Conservation (phyloP, 306 rosid genomes). For the Rubus parviflorus region DNA sequence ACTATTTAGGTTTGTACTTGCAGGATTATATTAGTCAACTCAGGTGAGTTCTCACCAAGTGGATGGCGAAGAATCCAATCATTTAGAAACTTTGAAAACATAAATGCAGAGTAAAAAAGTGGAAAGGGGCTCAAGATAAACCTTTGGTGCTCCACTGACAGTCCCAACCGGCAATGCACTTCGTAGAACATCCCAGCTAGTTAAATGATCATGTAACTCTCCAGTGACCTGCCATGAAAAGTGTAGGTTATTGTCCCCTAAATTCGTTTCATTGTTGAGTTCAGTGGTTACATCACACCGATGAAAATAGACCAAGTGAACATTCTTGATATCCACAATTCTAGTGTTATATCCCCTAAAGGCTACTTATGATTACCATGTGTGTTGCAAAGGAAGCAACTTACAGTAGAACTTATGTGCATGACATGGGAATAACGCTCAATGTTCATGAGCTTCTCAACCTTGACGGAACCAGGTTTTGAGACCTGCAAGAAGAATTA, state of each 20-base stretch:
- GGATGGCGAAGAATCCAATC: background rate
- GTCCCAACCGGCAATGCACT: constrained; percentile 96
- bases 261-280: constrained; percentile 6
- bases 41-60: background rate
- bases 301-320: background rate
- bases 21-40: background rate
- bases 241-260: constrained; percentile 12
- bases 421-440: constrained; percentile 98
- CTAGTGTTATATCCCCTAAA: background rate
- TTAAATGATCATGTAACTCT: constrained; percentile 67
- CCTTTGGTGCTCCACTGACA: constrained; percentile 99
- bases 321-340: background rate
- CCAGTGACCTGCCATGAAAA: constrained; percentile 77
- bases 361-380: background rate
- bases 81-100: constrained; percentile 9
- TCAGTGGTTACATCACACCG: background rate
- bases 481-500: constrained; percentile 64
- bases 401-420: constrained; percentile 98
- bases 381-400: constrained; percentile 27
- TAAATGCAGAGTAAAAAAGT: background rate
- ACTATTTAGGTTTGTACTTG: background rate
- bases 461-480: constrained; percentile 83
- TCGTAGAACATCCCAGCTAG: constrained; percentile 91
- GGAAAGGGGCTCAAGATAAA: constrained; percentile 22
- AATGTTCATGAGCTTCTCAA: constrained; percentile 83